Evolutionary conservation across 139 green algal species (phyloP), one percentile per base, ranked within the genome.

Genomic region (Picochlorum sp.): DNA sequence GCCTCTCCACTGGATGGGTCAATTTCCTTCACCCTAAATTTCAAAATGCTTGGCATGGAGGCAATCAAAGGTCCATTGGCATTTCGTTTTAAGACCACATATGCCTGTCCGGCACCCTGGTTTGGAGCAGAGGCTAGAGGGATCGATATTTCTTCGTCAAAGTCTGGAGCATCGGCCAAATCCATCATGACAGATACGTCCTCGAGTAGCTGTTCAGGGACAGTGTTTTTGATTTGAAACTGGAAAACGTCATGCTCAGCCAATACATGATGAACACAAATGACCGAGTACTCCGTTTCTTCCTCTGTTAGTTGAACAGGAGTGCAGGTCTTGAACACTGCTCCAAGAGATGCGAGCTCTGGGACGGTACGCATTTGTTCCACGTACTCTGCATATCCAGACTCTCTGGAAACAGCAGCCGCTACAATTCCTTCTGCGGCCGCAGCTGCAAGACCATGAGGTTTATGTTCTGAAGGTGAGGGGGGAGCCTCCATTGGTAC

Each of bases 141-240:
- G 26, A 97, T 41, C 24, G 74, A 66, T 13, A 55, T 41, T 57
- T 85, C 85, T 73, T 96, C 84, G 81, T 79, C 64, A 95, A 91
- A 9, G 9, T 25, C 31, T 3, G 31, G 14, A 61, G 80, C 82
- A 6, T 94, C 89, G 16, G 86, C 63, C 24, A 94, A 59, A 75
- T 99, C 92, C 66, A 98, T 70, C 2, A 77, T 49, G 5, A 99
- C 89, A 18, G 53, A 78, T 33, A 97, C 91, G 33, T 96, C 76
- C 50, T 97, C 88, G 64, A 99, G 79, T 32, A 81, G 63, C 72
- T 95, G 87, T 73, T 99, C 93, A 50, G 63, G 54, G 35, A 99
- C 93, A 3, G 93, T 99, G 83, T 99, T 99, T 64, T 75, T 95
- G 79, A 85, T 95, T 67, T 93, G 81, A 74, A 97, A 99, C 79